Base-by-base conservation (phyloP, 495 filamentous ascomycete species). In the Lophium mytilinum region DNA sequence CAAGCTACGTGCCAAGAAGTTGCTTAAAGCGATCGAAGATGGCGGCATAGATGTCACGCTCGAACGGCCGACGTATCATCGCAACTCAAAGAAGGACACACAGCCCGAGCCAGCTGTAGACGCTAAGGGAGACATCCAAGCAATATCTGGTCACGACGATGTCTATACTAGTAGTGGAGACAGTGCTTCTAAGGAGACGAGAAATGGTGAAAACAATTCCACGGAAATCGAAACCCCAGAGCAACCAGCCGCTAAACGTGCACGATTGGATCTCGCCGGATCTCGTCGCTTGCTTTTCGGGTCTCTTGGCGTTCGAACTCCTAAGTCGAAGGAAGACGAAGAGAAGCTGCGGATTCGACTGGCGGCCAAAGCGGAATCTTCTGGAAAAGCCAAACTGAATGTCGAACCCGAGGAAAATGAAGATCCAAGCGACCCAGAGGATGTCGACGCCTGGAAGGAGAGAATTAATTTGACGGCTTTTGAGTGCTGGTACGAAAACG, bases 401-500 rank as follows among this genome's bases (percentile, higher is more conserved):
- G 24, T 14, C 24, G 7, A 8, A 11, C 10, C 53, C 10, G 34
- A 37, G 15, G 17, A 43, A 4, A 35, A 57, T n/a, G 33, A 18
- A 12, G 2, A 15, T 7, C 47, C 24, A 9, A 21, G 47, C 14
- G 47, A 39, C 7, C 43, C 19, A n/a, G 73, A 59, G 18, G 72
- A 75, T 52, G 53, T 65, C 0, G 70, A 83, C 8, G 67, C 73
- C 39, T 97, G 92, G 92, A 80, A 80, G 58, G 66, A 81, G 9
- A 92, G 84, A 66, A 84, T 96, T 37, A 78, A 73, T 40, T 67
- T 88, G 33, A 80, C 78, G 51, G 92, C 90, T 45, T 85, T 90
- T 10, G 93, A 98, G 67, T 96, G 93, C 68, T 80, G 85, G 57
- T 72, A 83, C 49, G 82, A 90, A 19, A 82, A 81, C n/a, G 73